Evolutionary conservation across 805 yeast species (phyloP).

Genomic region (Candida sonorensis): DNA sequence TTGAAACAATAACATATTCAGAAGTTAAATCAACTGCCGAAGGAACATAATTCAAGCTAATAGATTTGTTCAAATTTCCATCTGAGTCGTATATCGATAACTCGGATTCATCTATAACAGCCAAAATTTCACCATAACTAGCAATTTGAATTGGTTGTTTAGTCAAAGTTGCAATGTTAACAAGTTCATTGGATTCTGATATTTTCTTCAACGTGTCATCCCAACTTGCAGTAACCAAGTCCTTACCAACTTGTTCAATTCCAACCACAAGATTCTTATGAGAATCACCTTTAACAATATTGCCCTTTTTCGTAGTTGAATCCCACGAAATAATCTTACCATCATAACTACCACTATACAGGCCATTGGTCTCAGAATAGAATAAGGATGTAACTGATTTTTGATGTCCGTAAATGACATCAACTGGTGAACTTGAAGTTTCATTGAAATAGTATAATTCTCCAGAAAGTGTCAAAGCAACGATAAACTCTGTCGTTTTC

Average conservation of each 20-base stretch:
- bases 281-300: conserved; percentile 29
- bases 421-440: conserved; percentile 31
- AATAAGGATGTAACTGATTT: conserved; percentile 63
- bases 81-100: conserved; percentile 26
- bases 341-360: conserved; percentile 71
- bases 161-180: conserved; percentile 28
- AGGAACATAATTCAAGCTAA: conserved; percentile 31
- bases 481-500: conserved; percentile 48
- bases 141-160: conserved; percentile 46
- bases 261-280: conserved; percentile 69
- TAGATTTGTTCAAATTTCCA: conserved; percentile 25
- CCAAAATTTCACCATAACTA: conserved; percentile 29
- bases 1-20: conserved; percentile 43
- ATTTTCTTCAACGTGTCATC: conserved; percentile 62
- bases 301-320: conserved; percentile 29
- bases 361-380: conserved; percentile 17
- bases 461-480: conserved; percentile 70
- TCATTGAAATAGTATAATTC: conserved; percentile 52
- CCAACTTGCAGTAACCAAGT: conserved; percentile 58
- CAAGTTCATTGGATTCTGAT: conserved; percentile 16
- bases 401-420: conserved; percentile 69
- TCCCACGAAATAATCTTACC: conserved; percentile 68
- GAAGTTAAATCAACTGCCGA: conserved; percentile 40
- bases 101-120: conserved; percentile 40
- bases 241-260: conserved; percentile 25